These are phyloP conservation scores for Juglanconis sp. DNA, from an alignment of 2,329 filamentous ascomycete species.

Conservation along the genomic window DNA sequence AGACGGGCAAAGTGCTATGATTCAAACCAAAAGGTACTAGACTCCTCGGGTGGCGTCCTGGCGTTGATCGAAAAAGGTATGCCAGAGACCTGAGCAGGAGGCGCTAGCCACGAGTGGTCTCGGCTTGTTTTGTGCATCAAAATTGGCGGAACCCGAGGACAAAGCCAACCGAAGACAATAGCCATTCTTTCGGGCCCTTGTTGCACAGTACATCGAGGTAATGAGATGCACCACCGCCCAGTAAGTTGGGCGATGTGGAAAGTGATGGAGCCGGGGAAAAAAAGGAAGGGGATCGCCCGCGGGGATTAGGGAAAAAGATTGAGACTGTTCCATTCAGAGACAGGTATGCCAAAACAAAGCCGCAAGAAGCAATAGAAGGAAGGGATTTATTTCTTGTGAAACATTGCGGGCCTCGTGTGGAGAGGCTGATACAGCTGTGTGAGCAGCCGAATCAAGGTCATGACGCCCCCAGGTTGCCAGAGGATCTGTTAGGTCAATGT, in stretches of 20 bases:
- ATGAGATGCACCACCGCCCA: no score
- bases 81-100: constrained; percentile 13
- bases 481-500: no score
- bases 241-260: no score
- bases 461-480: no score
- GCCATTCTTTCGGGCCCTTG: background rate
- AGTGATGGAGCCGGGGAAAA: background rate
- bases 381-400: background rate
- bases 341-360: constrained; percentile 5
- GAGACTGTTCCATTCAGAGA: background rate
- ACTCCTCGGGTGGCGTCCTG: constrained; percentile 11
- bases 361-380: background rate
- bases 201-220: no score
- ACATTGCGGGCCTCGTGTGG: background rate
- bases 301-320: background rate
- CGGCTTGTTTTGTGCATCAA: background rate
- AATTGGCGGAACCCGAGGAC: background rate
- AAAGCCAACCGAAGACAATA: background rate
- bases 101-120: background rate
- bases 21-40: constrained; percentile 11
- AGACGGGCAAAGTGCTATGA: constrained; percentile 8
- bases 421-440: no score
- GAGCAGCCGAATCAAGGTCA: no score
- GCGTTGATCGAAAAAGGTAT: constrained; percentile 8
- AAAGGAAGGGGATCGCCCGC: background rate